A percentile compares a stretch with the other conserved stretches of the same genome.
Evolutionary conservation across 1,284 basidiomycete species (phyloP).

Genomic region (Blastosporella zonata): DNA sequence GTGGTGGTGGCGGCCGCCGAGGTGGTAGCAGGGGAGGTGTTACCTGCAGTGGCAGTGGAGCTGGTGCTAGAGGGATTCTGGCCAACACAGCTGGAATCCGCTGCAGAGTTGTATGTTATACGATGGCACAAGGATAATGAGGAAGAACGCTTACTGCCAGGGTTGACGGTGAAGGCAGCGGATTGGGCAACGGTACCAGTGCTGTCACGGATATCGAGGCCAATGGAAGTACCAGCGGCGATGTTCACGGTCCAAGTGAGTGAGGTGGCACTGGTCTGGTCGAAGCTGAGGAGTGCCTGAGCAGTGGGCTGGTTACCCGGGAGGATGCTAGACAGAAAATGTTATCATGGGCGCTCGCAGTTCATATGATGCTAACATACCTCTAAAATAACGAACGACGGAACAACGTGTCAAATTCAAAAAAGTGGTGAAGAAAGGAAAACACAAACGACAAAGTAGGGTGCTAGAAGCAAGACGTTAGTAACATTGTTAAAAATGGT

Average conservation of each 20-base stretch:
- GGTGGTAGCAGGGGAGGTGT: constrained; percentile 15
- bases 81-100: constrained; percentile 33
- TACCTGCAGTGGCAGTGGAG: constrained; percentile 21
- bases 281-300: constrained; percentile 37
- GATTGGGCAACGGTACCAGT: constrained; percentile 45
- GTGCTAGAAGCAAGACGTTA: constrained; percentile 25
- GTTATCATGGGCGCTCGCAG: neutral
- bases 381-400: constrained; percentile 21
- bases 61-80: constrained; percentile 18
- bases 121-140: constrained; percentile 3
- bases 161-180: constrained; percentile 46
- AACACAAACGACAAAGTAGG: constrained; percentile 50
- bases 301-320: constrained; percentile 38
- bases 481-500: neutral
- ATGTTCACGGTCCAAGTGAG: constrained; percentile 47
- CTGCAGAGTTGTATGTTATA: constrained; percentile 21
- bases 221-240: constrained; percentile 39
- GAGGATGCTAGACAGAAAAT: constrained; percentile 34
- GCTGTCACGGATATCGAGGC: constrained; percentile 51
- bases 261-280: constrained; percentile 31
- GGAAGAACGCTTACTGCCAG: constrained; percentile 40
- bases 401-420: constrained; percentile 17
- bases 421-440: constrained; percentile 2
- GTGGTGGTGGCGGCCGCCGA: constrained; percentile 8
- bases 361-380: constrained; percentile 14